Percentiles rank a stretch among this genome's conserved stretches.
phyloP scores from a whole-genome alignment of 306 rosid genomes.

The Castanospermum australe region DNA sequence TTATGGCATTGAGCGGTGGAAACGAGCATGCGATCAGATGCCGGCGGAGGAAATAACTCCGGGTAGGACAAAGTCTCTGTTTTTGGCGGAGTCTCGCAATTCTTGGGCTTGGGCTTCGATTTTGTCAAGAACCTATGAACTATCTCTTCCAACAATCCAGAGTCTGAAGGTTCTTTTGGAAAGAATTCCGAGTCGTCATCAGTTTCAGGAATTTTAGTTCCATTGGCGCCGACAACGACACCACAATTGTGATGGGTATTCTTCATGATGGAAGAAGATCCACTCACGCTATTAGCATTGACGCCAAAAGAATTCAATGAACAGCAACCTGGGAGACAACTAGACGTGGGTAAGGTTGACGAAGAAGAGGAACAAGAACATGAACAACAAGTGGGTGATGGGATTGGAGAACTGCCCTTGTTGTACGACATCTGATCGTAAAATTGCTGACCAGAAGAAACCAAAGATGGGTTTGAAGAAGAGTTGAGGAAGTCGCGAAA shows the following conservation, averaged over 20 bases:
- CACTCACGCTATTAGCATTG: neutral
- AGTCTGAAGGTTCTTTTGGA: conserved; percentile 51
- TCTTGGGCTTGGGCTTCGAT: conserved; percentile 35
- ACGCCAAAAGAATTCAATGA: neutral
- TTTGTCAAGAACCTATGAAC: conserved; percentile 59
- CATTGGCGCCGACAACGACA: neutral
- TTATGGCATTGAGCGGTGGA: conserved; percentile 11
- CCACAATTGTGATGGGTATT: neutral
- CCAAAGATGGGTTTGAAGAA: conserved; percentile 27
- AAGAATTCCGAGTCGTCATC: conserved; percentile 43
- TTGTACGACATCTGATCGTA: conserved; percentile 20
- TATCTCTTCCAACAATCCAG: conserved; percentile 79
- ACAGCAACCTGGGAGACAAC: conserved; percentile 7
- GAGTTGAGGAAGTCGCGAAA: conserved; percentile 45
- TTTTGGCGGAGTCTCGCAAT: neutral
- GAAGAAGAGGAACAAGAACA: neutral
- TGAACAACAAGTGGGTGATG: neutral
- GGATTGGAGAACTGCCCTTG: conserved; percentile 17
- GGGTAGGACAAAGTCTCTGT: neutral
- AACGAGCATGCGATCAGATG: neutral
- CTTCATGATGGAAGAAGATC: neutral
- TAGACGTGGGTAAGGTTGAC: neutral
- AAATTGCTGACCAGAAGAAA: conserved; percentile 12
- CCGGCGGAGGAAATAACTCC: neutral
- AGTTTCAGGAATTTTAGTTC: neutral